These are phyloP conservation scores for Ceratocystis albifundus DNA, from an alignment of 2,329 filamentous ascomycete genomes.

Conservation along the genomic window DNA sequence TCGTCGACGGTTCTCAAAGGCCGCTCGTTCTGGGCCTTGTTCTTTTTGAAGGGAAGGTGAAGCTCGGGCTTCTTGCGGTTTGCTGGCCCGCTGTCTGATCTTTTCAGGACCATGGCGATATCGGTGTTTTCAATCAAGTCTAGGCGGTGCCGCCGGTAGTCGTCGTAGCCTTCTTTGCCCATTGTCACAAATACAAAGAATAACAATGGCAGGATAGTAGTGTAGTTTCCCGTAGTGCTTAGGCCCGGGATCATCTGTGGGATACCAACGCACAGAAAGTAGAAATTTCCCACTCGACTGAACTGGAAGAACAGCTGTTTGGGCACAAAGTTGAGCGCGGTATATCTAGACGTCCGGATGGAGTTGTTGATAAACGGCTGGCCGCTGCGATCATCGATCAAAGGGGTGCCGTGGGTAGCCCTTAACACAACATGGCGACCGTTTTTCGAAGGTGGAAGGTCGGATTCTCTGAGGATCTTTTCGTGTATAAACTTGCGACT, in stretches of 20 bases:
- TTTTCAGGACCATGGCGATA: constrained; percentile 33
- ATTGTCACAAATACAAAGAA: constrained; percentile 74
- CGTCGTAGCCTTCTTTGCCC: constrained; percentile 77
- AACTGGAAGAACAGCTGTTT: constrained; percentile 79
- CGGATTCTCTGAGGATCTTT: constrained; percentile 50
- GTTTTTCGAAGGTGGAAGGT: constrained; percentile 59
- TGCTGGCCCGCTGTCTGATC: background rate
- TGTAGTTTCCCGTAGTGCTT: constrained; percentile 64
- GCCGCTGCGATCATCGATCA: constrained; percentile 42
- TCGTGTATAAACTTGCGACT: constrained; percentile 31
- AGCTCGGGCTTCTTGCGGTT: constrained; percentile 14
- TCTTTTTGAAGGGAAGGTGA: constrained; percentile 19
- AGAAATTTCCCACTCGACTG: constrained; percentile 74
- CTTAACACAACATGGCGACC: constrained; percentile 44
- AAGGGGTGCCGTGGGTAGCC: constrained; percentile 32
- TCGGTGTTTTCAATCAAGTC: constrained; percentile 69
- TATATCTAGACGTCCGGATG: constrained; percentile 76
- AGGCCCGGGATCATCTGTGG: constrained; percentile 68
- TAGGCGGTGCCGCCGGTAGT: constrained; percentile 65
- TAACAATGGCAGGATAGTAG: constrained; percentile 60
- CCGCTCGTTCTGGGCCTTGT: constrained; percentile 33
- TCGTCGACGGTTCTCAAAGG: constrained; percentile 34
- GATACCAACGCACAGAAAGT: constrained; percentile 74
- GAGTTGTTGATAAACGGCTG: constrained; percentile 44
- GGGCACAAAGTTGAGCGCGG: constrained; percentile 70